Conservation (phyloP, 345 rosid species). For the Lepidium didymum region DNA sequence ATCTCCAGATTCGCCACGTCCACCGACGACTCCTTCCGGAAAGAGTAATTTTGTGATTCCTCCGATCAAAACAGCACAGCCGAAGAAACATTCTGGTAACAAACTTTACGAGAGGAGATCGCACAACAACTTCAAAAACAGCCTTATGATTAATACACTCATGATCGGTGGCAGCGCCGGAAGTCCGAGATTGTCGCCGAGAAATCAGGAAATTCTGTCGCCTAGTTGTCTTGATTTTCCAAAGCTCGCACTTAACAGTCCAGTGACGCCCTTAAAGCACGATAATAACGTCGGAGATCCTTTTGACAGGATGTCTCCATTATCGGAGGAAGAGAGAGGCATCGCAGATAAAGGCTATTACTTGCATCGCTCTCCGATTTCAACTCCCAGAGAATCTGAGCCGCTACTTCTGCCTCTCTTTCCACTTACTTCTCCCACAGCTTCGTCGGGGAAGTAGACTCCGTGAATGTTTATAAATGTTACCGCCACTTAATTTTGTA, state of each 20-base stretch:
- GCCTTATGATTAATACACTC: slow-evolving; percentile 82
- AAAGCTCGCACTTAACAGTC: slow-evolving; percentile 80
- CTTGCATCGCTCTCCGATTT: slow-evolving; percentile 84
- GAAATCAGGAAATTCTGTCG: slow-evolving; percentile 70
- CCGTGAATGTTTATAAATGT: slow-evolving; percentile 1
- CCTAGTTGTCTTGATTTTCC: slow-evolving; percentile 95
- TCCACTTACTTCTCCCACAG: slow-evolving; percentile 79
- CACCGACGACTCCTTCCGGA: slow-evolving; percentile 23
- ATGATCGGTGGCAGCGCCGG: slow-evolving; percentile 33
- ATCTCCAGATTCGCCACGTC: slow-evolving; percentile 34
- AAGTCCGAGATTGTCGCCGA: slow-evolving; percentile 49
- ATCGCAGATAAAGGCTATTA: slow-evolving; percentile 87
- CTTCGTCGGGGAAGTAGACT: slow-evolving; percentile 28
- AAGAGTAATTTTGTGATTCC: slow-evolving; percentile 47
- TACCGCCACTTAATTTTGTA: slow-evolving; percentile 4
- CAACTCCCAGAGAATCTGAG: slow-evolving; percentile 85
- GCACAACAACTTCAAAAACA: slow-evolving; percentile 59
- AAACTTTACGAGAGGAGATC: slow-evolving; percentile 91
- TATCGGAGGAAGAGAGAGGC: slow-evolving; percentile 81
- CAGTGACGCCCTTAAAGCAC: slow-evolving; percentile 64
- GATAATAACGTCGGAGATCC: slow-evolving; percentile 42
- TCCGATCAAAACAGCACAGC: slow-evolving; percentile 50
- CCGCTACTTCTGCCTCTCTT: slow-evolving; percentile 87
- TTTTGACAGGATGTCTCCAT: slow-evolving; percentile 54
- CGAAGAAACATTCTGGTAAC: slow-evolving; percentile 42